Evolutionary conservation across 306 rosid genomes (phyloP).

Genomic region (Gynostemma pentaphyllum): DNA sequence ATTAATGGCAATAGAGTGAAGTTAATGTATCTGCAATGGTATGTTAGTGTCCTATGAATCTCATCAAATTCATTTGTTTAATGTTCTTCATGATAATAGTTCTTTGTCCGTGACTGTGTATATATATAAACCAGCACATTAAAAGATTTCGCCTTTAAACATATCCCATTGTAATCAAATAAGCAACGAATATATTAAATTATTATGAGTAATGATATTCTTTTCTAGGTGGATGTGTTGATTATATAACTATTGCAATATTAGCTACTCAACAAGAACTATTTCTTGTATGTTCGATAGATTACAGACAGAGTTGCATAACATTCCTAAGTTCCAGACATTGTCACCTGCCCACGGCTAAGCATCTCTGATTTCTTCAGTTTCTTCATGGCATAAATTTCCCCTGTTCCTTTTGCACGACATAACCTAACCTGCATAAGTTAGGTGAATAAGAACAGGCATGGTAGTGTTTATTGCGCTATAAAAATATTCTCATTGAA

Average conservation of each 20-base stretch:
- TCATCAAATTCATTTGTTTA: not conserved
- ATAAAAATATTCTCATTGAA: not conserved
- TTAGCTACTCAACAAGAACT: not conserved
- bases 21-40: not conserved
- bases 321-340: not conserved
- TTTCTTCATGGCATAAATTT: conserved; percentile 94
- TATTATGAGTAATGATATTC: not conserved
- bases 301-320: not conserved
- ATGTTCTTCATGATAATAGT: not conserved
- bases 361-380: conserved; percentile 98
- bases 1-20: not conserved
- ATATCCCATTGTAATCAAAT: not conserved
- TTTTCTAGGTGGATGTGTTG: not conserved
- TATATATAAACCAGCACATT: not conserved
- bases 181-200: not conserved
- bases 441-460: not conserved
- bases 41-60: not conserved
- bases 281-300: not conserved
- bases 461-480: not conserved
- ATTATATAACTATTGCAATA: not conserved
- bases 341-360: conserved; percentile 95
- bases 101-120: not conserved
- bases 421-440: conserved; percentile 71
- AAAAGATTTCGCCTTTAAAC: not conserved
- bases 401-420: conserved; percentile 71